Conservation (phyloP, 2,329 filamentous ascomycete species). For the Penicillium sp. region DNA sequence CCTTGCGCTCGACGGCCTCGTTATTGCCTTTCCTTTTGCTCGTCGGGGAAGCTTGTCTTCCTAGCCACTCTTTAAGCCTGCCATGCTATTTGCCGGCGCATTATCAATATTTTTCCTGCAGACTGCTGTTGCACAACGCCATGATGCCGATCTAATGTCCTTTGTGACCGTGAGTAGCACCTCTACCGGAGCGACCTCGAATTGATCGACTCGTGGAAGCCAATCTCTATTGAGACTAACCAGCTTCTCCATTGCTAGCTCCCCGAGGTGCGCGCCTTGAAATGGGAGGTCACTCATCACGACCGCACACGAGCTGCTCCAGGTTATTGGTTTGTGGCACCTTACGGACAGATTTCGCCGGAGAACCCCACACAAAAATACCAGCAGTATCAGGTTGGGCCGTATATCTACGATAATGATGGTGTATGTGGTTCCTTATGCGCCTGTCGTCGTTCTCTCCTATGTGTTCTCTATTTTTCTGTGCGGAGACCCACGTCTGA, state of each 20-base stretch:
- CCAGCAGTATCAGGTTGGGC: slow-evolving; percentile 49
- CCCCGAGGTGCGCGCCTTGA: slow-evolving; percentile 33
- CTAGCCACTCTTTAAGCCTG: slow-evolving; percentile 32
- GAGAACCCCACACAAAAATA: slow-evolving; percentile 29
- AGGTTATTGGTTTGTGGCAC: slow-evolving; percentile 53
- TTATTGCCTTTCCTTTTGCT: slow-evolving; percentile 10
- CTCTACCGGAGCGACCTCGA: background rate
- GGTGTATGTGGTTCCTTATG: slow-evolving; percentile 34
- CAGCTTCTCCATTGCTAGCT: slow-evolving; percentile 21
- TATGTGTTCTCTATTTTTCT: background rate
- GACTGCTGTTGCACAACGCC: slow-evolving; percentile 25
- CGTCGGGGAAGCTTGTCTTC: slow-evolving; percentile 25
- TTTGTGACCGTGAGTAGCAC: slow-evolving; percentile 35
- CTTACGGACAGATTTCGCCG: slow-evolving; percentile 39
- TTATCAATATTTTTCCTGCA: slow-evolving; percentile 29
- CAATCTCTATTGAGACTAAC: slow-evolving; percentile 2
- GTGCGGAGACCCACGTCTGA: slow-evolving; percentile 4
- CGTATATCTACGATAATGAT: slow-evolving; percentile 53
- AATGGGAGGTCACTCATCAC: slow-evolving; percentile 30
- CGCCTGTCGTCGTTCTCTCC: background rate
- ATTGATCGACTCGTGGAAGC: background rate
- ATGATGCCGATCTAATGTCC: slow-evolving; percentile 37
- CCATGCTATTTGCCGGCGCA: slow-evolving; percentile 28
- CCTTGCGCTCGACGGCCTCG: slow-evolving; percentile 6
- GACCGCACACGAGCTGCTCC: slow-evolving; percentile 35